These are phyloP conservation scores for Sporothrix mexicana DNA, from an alignment of 2,329 filamentous ascomycete genomes.

Conservation along the genomic window DNA sequence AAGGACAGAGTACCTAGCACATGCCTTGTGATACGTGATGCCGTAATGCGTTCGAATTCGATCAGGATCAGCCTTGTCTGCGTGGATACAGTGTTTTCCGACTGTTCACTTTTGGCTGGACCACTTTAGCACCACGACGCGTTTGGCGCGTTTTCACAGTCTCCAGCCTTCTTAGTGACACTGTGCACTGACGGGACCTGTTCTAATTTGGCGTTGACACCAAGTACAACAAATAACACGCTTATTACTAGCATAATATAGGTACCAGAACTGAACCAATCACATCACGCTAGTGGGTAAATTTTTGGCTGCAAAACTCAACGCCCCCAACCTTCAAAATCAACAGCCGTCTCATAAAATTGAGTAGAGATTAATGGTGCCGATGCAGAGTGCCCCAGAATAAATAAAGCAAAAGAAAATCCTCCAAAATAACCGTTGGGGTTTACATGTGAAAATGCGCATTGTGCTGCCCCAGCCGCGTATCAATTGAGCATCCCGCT, in stretches of 20 bases:
- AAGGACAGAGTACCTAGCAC: not conserved
- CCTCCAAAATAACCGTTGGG: not conserved
- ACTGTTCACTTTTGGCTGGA: not conserved
- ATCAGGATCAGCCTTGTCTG: slow-evolving; percentile 10
- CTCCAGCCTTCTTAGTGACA: not conserved
- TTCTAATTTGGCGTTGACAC: not conserved
- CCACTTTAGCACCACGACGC: slow-evolving; percentile 23
- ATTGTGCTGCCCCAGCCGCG: not conserved
- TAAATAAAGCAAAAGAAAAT: slow-evolving; percentile 1
- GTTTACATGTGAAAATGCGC: slow-evolving; percentile 21
- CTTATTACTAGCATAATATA: not conserved
- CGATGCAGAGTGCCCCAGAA: slow-evolving; percentile 19
- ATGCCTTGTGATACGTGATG: not conserved
- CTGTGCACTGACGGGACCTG: not conserved
- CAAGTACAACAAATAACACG: not conserved
- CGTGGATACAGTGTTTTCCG: not conserved
- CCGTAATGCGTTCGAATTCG: not conserved
- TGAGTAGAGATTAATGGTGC: not conserved
- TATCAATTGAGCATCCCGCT: not conserved
- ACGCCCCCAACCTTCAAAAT: slow-evolving; percentile 21
- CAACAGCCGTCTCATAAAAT: slow-evolving; percentile 5
- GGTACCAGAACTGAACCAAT: not conserved
- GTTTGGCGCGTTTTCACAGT: slow-evolving; percentile 16
- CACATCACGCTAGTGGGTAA: not conserved
- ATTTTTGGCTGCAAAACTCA: not conserved